phyloP scores from a whole-genome alignment of 78 protist species.

The Dictyostelium purpureum region DNA sequence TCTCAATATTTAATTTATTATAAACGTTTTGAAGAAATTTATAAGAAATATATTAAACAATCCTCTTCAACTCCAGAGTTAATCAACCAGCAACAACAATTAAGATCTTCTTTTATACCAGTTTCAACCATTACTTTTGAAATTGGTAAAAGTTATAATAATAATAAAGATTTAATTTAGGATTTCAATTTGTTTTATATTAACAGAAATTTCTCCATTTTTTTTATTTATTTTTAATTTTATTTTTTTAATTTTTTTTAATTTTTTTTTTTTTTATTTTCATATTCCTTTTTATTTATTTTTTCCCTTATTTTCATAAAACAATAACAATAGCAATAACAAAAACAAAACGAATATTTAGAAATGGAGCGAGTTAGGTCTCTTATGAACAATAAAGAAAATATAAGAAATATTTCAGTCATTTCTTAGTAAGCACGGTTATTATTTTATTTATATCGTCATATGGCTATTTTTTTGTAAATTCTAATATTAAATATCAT shows the following conservation, averaged over 20 bases:
- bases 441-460: no score
- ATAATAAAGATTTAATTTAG: background rate
- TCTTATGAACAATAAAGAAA: no score
- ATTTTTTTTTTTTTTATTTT: background rate
- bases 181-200: background rate
- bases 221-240: background rate
- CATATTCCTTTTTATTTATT: background rate
- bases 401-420: no score
- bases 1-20: conserved; percentile 58
- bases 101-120: conserved; percentile 19
- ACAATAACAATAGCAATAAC: no score
- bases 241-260: background rate
- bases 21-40: conserved; percentile 65
- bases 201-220: background rate
- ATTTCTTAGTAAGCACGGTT: no score
- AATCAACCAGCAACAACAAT: background rate
- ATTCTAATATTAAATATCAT: no score
- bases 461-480: no score
- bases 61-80: background rate
- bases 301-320: background rate
- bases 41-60: conserved; percentile 31
- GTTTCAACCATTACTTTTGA: conserved; percentile 73
- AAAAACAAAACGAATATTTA: no score
- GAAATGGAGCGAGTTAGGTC: no score
- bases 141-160: conserved; percentile 39